phyloP scores from a whole-genome alignment of 306 rosid species.

The Cicer yamashitae region DNA sequence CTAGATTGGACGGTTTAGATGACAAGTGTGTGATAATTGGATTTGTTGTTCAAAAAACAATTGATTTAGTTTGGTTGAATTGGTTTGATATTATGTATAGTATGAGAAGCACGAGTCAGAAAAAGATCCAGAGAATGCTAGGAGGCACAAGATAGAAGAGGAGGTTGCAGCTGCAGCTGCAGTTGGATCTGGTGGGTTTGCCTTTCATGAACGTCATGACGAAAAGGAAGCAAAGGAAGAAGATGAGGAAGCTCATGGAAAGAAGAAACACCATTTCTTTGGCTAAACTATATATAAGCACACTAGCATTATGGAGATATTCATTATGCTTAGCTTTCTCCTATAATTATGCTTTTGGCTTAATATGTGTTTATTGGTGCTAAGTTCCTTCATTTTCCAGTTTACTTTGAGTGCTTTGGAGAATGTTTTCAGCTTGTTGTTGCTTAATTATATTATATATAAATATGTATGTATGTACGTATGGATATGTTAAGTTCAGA shows the following conservation, averaged over 20 bases:
- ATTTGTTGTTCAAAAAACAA: neutral
- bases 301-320: constrained; percentile 19
- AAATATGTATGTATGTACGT: neutral
- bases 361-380: constrained; percentile 5
- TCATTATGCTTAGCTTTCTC: constrained; percentile 23
- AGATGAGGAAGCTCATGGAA: constrained; percentile 69
- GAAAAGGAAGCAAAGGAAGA: constrained; percentile 64
- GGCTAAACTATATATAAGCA: constrained; percentile 34
- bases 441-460: neutral
- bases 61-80: neutral
- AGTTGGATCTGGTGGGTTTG: constrained; percentile 71
- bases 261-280: constrained; percentile 73
- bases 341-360: constrained; percentile 1
- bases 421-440: constrained; percentile 24
- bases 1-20: neutral
- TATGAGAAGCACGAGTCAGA: constrained; percentile 68
- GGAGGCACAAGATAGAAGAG: constrained; percentile 78
- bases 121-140: constrained; percentile 70
- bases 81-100: constrained; percentile 37
- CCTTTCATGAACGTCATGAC: constrained; percentile 80
- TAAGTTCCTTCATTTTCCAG: neutral
- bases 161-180: constrained; percentile 70
- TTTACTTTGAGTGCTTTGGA: constrained; percentile 43
- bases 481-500: neutral
- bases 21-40: too few relatives aligned